Base-by-base conservation (phyloP, 1,284 basidiomycete species). In the Ustilago vetiveriae region DNA sequence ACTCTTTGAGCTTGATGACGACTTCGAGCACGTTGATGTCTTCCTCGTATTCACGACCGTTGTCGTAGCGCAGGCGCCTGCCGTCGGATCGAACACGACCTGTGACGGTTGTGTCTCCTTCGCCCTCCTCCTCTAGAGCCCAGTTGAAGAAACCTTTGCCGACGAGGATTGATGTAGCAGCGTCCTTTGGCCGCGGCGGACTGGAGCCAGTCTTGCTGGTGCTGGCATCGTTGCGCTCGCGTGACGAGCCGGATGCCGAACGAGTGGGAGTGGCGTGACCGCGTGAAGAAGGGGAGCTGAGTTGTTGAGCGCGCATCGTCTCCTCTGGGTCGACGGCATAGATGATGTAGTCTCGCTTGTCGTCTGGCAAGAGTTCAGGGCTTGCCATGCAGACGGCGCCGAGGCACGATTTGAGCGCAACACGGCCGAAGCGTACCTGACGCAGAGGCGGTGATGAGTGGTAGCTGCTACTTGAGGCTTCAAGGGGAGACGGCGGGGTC, bases 281-380 rank as follows among this genome's bases (percentile, higher is more conserved):
- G n/a, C 50, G 55, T 13, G 55, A 50, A 5, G 65, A 46, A 9
- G 68, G 62, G 19, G 72, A 73, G 19, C 63, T 24, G 36, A 58
- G 55, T 26, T 58, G 54, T 19, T 46, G 56, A 23, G 64, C 72
- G 17, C 75, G 70, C 37, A 74, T 38, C 3, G 77, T 72, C 57
- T 81, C 79, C 22, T 76, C 71, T 4, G 78, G 78, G 37, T 81
- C 79, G 44, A 79, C 72, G n/a, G 76, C 79, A 42, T 81, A 81
- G 46, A 81, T 75, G 52, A 76, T 79, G 51, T 74, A 81, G 58
- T 81, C 79, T 29, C 51, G 51, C 42, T 60, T 70, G 27, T 55
- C 59, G 42, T 80, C 78, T 17, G 78, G 63, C 13, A 80, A 47
- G 22, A 81, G 74, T 30, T 81, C 79, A 1, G 79, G 79, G 36